Base-by-base conservation (phyloP, 805 yeast species). In the Saccharomycopsis capsularis region DNA sequence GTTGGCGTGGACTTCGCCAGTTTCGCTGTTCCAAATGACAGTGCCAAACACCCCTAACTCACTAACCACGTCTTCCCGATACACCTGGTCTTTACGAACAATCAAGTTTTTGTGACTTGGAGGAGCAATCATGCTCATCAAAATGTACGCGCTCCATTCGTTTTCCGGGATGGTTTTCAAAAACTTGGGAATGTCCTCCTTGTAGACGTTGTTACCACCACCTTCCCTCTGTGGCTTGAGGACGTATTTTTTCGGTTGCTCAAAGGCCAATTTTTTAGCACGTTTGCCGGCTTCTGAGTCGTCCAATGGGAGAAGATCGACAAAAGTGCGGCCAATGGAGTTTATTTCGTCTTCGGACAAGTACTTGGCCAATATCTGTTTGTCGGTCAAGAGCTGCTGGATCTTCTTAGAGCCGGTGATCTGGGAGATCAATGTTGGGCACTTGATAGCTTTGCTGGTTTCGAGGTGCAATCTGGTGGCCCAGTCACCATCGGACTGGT, bases 211-310 rank as follows among this genome's bases (percentile, higher is more conserved):
- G 64, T 93, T 89, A 18, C 99, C 99, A 41, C 99, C 99, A 36
- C 99, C 99, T 70, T 93, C 99, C 69, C 99, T 78, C 66, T 93
- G 99, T 3, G 99, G 99, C 61, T 93, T 93, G 58, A 93, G 72
- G 1, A 93, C 99, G 62, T 70, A 93, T 22, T 74, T 71, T 47
- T 77, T 78, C 0, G 96, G 91, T 2, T 64, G 52, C 53, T 77
- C 79, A 42, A 82, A 68, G 1, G 95, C 95, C 40, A 86, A 64
- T 52, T 74, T 67, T 50, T 76, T 78, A 3, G 93, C 96, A 34
- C 59, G 50, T 39, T 59, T 56, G 2, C 96, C 96, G 30, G 73
- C 70, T 36, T 66, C 69, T 0, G 87, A 70, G 47, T 77, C 74
- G 63, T 91, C 98, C 56, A 93, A 65, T 15, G 99, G 97, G 63